Evolutionary conservation across 164 flowering plant species (phyloP).

Genomic region (Umbellularia californica): DNA sequence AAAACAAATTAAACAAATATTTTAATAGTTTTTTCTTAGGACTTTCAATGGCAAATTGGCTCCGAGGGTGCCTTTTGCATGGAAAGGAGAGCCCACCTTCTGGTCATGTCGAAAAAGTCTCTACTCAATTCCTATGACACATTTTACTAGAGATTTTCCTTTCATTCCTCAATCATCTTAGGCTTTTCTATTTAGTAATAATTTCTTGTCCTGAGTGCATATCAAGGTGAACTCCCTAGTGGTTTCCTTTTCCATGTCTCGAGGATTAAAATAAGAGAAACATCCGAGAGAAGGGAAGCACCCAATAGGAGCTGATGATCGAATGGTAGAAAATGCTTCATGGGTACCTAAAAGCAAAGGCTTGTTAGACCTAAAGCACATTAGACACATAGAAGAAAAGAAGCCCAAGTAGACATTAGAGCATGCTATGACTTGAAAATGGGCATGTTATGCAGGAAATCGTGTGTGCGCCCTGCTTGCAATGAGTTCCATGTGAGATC

Average conservation of each 20-base stretch:
- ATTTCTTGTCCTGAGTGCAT: conserved; percentile 11
- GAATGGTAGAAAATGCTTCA: conserved; percentile 4
- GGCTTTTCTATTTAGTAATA: conserved; percentile 27
- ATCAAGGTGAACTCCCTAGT: conserved; percentile 22
- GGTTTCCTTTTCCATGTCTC: conserved; percentile 15
- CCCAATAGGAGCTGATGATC: background rate
- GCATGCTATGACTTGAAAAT: conserved; percentile 11
- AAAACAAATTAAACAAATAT: too few relatives aligned
- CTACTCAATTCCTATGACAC: conserved; percentile 31
- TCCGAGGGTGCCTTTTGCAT: conserved; percentile 49
- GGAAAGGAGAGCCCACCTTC: conserved; percentile 37
- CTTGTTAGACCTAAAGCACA: background rate
- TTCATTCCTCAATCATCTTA: conserved; percentile 79
- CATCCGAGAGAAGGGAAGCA: background rate
- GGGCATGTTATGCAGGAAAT: background rate
- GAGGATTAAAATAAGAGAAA: background rate
- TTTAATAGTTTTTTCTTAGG: background rate
- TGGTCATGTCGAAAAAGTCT: conserved; percentile 12
- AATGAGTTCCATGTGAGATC: too few relatives aligned
- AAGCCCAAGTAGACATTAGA: conserved; percentile 9
- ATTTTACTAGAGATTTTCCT: conserved; percentile 59
- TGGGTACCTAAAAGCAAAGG: conserved; percentile 3
- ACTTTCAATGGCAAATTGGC: conserved; percentile 26
- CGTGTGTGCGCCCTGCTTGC: too few relatives aligned
- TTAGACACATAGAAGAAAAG: conserved; percentile 9